Evolutionary conservation across 805 yeast species (phyloP).

Genomic region (Candida ascalaphidarum): DNA sequence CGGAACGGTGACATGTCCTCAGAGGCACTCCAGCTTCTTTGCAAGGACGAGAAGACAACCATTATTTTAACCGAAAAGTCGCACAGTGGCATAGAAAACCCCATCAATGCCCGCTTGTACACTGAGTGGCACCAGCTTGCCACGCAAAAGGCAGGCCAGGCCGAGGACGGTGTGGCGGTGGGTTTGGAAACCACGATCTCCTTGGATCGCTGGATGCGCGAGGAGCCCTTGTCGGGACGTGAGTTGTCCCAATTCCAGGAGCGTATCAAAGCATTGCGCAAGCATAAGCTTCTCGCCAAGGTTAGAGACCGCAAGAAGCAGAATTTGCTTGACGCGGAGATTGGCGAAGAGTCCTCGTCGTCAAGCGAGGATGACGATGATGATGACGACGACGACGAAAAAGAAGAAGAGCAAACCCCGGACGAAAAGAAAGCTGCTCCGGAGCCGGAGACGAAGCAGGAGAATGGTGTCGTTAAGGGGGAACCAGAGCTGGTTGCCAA

Average conservation of each 20-base stretch:
- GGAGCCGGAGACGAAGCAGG: conserved; percentile 17
- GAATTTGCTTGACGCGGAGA: conserved; percentile 28
- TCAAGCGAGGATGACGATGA: conserved; percentile 15
- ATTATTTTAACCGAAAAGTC: conserved; percentile 63
- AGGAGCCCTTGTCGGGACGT: conserved; percentile 40
- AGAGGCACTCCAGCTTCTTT: conserved; percentile 43
- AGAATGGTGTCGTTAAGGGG: conserved; percentile 10
- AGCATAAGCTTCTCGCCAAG: conserved; percentile 30
- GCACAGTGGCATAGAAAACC: conserved; percentile 13
- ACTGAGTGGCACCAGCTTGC: conserved; percentile 44
- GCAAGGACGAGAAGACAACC: conserved; percentile 59
- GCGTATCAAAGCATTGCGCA: conserved; percentile 37
- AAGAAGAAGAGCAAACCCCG: conserved; percentile 1
- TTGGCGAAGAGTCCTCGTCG: conserved; percentile 11
- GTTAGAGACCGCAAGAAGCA: conserved; percentile 32
- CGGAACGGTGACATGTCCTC: conserved; percentile 56
- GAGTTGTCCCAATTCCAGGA: conserved; percentile 44
- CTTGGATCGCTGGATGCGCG: conserved; percentile 33
- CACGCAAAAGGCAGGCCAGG: conserved; percentile 20
- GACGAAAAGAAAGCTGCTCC: conserved; percentile 6
- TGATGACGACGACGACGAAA: conserved; percentile 17
- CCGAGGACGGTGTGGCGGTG: conserved; percentile 58
- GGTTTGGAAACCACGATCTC: conserved; percentile 38
- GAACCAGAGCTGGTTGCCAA: conserved; percentile 6
- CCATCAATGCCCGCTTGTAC: conserved; percentile 44